phyloP scores from a whole-genome alignment of 805 yeast species.

The Teunomyces pallodes region DNA sequence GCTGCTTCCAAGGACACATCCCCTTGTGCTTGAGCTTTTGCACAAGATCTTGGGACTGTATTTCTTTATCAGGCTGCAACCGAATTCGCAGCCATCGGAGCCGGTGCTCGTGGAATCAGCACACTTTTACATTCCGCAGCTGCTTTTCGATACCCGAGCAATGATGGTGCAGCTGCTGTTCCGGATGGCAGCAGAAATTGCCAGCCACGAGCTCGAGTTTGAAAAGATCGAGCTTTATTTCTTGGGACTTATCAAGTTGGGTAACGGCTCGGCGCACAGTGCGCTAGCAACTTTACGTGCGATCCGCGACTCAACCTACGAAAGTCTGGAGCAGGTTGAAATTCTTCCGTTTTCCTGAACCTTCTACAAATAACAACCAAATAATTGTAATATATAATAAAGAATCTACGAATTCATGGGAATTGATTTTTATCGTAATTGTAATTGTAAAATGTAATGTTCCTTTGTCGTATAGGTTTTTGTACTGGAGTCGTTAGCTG shows the following conservation, averaged over 20 bases:
- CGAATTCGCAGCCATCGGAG: conserved; percentile 3
- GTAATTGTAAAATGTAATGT: too few relatives aligned
- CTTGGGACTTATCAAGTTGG: conserved; percentile 20
- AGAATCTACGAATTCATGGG: too few relatives aligned
- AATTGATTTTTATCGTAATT: too few relatives aligned
- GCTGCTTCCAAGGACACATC: conserved; percentile 18
- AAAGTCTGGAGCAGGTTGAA: background rate
- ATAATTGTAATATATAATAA: too few relatives aligned
- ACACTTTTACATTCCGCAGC: conserved; percentile 16
- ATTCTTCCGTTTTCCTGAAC: conserved; percentile 5
- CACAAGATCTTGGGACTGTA: conserved; percentile 13
- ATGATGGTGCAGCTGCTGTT: conserved; percentile 24
- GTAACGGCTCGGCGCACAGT: conserved; percentile 19
- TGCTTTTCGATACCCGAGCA: conserved; percentile 21
- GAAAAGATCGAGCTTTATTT: conserved; percentile 24
- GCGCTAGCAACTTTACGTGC: conserved; percentile 7
- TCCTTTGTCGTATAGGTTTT: too few relatives aligned
- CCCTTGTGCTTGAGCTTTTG: conserved; percentile 17
- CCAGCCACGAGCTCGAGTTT: conserved; percentile 18
- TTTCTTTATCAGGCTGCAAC: conserved; percentile 17
- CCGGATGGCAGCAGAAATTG: conserved; percentile 15
- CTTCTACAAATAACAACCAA: background rate
- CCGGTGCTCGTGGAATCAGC: conserved; percentile 14
- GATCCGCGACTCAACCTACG: conserved; percentile 1
- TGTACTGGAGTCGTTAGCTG: background rate